phyloP scores from a whole-genome alignment of 768 basidiomycete genomes.

The Tubosaeta brunneosetosa region DNA sequence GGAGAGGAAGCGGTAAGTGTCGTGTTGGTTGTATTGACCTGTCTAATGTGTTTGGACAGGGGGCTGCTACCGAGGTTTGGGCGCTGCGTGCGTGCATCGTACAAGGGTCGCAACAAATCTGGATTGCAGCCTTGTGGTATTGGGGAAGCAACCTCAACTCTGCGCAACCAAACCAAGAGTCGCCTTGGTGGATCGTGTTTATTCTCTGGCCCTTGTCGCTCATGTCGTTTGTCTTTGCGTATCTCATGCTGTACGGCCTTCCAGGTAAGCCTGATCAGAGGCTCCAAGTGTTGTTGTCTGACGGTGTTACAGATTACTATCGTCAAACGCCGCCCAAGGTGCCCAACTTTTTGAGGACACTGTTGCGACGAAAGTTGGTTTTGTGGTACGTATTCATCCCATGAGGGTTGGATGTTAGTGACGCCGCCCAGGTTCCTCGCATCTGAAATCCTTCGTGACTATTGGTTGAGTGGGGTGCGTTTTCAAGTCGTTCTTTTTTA shows the following conservation, averaged over 20 bases:
- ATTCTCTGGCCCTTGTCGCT: slow-evolving; percentile 79
- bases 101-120: slow-evolving; percentile 92
- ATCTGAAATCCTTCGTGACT: slow-evolving; percentile 87
- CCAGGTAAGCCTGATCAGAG: slow-evolving; percentile 52
- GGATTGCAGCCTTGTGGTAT: slow-evolving; percentile 95
- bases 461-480: slow-evolving; percentile 84
- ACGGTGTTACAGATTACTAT: slow-evolving; percentile 62
- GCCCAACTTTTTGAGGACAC: slow-evolving; percentile 83
- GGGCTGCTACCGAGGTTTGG: slow-evolving; percentile 95
- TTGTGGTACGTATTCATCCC: slow-evolving; percentile 51
- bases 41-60: slow-evolving; percentile 38
- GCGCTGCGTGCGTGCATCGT: slow-evolving; percentile 86
- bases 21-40: neutral
- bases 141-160: slow-evolving; percentile 83
- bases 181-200: slow-evolving; percentile 84
- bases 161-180: slow-evolving; percentile 42
- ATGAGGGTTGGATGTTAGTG: neutral
- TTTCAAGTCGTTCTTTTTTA: neutral
- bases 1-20: slow-evolving; percentile 85
- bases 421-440: slow-evolving; percentile 62
- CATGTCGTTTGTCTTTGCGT: slow-evolving; percentile 72
- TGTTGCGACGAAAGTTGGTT: slow-evolving; percentile 88
- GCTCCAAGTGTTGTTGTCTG: neutral
- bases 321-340: slow-evolving; percentile 93
- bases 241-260: slow-evolving; percentile 80